phyloP scores from a whole-genome alignment of 208 protist genomes.

The Wallacemonas sp. region DNA sequence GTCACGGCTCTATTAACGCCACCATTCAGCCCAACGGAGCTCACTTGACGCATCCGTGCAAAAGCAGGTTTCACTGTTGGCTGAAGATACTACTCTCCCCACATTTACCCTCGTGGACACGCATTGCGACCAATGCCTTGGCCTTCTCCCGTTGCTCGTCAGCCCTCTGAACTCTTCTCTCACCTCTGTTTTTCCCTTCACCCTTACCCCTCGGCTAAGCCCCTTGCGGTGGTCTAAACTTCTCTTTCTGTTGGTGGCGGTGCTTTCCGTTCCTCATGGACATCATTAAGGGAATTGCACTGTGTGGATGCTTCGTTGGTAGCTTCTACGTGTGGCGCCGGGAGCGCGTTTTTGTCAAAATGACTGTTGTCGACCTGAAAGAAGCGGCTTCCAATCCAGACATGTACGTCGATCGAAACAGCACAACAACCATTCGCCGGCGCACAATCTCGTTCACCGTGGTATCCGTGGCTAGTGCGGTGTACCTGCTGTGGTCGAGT shows the following conservation, averaged over 20 bases:
- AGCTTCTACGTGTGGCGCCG: slow-evolving; percentile 61
- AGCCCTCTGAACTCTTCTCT: too few relatives aligned
- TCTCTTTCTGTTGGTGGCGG: background rate
- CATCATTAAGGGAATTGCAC: slow-evolving; percentile 17
- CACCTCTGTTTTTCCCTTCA: too few relatives aligned
- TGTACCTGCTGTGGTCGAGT: slow-evolving; percentile 15
- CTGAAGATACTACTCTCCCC: too few relatives aligned
- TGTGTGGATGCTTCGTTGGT: slow-evolving; percentile 44
- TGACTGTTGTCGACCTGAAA: slow-evolving; percentile 25
- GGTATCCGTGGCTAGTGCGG: slow-evolving; percentile 7
- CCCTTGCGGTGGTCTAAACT: too few relatives aligned
- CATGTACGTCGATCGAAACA: slow-evolving; percentile 46
- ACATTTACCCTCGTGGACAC: too few relatives aligned
- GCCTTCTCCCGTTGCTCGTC: background rate
- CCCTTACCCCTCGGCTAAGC: too few relatives aligned
- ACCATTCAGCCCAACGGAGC: too few relatives aligned
- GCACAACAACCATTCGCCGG: slow-evolving; percentile 27
- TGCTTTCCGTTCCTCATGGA: slow-evolving; percentile 27
- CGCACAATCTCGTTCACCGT: slow-evolving; percentile 29
- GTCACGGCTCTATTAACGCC: too few relatives aligned
- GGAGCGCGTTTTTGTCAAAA: slow-evolving; percentile 34
- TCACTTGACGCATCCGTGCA: too few relatives aligned
- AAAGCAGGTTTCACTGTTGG: too few relatives aligned
- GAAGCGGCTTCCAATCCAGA: slow-evolving; percentile 19
- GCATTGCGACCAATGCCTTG: too few relatives aligned